Evolutionary conservation across 805 yeast species (phyloP), one percentile per base, ranked within the genome.

Genomic region (Candida ovalis): DNA sequence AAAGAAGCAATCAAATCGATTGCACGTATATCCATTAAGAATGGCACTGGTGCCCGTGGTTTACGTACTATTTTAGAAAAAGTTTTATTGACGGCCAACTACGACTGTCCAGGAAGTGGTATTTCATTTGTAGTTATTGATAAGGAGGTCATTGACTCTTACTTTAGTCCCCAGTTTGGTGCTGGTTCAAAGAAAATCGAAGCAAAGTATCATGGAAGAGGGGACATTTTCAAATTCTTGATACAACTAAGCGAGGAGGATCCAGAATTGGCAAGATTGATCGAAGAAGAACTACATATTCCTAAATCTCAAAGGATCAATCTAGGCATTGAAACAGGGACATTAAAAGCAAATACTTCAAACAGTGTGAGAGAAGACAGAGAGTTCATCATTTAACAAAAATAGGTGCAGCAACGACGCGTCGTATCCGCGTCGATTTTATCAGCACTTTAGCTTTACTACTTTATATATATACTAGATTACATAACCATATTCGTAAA

Each of bases 11-110:
- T 80, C 9, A 53, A 62, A n/a, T 67, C 62, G 36, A 73, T 81
- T 15, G 81, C 85, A 0, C 65, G 67, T 22, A 55, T 75, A 21
- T 80, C 85, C 0, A 55, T 77, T 30, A 61, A 65, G 24, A 80
- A 76, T 51, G 81, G 81, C 3, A 80, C 84, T 0, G 86, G 86
- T 27, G 86, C 85, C 0, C 69, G 86, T 56, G 85, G 85, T 0
- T 58, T 81, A 25, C 66, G 82, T 53, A 75, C 79, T 1, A 75
- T 79, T 4, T 68, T 81, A 74, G 84, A 79, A 49, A 70, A 77
- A 46, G 49, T 79, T 17, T 57, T 80, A 21, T 60, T 79, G 17
- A 69, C 72, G 40, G 79, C 78, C 4, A 80, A 80, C 57, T 80
- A 74, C 58, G 84, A 80, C 42, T 76, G 82, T 55, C 84, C 84